A percentile compares a stretch with the other conserved stretches of the same genome.
These are phyloP conservation scores for Pisolithus albus DNA, from an alignment of 768 basidiomycete genomes.

Conservation along the genomic window DNA sequence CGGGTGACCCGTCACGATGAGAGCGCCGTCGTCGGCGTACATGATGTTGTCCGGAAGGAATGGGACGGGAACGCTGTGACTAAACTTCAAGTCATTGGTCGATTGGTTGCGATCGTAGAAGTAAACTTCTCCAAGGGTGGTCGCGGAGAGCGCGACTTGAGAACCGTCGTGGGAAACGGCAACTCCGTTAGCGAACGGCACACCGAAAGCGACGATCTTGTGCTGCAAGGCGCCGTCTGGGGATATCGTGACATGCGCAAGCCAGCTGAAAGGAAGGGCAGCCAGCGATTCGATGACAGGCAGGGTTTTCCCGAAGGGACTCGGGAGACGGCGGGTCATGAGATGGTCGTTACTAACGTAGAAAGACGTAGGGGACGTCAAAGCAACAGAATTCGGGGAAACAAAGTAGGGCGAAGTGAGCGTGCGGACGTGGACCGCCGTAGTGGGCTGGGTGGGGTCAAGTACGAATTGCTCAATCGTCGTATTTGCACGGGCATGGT, in stretches of 20 bases:
- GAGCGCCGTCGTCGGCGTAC: constrained; percentile 39
- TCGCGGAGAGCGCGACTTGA: constrained; percentile 53
- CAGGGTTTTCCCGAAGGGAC: constrained; percentile 38
- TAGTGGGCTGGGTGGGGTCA: constrained; percentile 34
- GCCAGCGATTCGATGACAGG: constrained; percentile 52
- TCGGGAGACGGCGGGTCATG: constrained; percentile 54
- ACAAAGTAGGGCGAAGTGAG: constrained; percentile 53
- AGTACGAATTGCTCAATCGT: constrained; percentile 65
- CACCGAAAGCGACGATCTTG: constrained; percentile 36
- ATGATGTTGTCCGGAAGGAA: constrained; percentile 58
- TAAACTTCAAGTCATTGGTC: constrained; percentile 38
- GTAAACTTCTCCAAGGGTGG: constrained; percentile 39
- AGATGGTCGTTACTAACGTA: constrained; percentile 71
- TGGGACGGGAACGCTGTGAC: constrained; percentile 42
- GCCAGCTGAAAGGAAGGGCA: constrained; percentile 52
- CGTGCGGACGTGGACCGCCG: constrained; percentile 53
- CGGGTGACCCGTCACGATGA: constrained; percentile 61
- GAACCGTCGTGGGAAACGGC: constrained; percentile 46
- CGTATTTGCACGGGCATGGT: constrained; percentile 56
- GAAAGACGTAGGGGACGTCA: constrained; percentile 61
- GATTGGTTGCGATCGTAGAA: constrained; percentile 45
- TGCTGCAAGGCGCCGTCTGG: constrained; percentile 28
- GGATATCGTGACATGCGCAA: constrained; percentile 47
- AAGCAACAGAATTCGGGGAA: constrained; percentile 60
- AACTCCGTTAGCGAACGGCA: constrained; percentile 67